These are phyloP conservation scores for Pseudoperonospora humuli DNA, from an alignment of 352 stramenopile species.

Conservation along the genomic window DNA sequence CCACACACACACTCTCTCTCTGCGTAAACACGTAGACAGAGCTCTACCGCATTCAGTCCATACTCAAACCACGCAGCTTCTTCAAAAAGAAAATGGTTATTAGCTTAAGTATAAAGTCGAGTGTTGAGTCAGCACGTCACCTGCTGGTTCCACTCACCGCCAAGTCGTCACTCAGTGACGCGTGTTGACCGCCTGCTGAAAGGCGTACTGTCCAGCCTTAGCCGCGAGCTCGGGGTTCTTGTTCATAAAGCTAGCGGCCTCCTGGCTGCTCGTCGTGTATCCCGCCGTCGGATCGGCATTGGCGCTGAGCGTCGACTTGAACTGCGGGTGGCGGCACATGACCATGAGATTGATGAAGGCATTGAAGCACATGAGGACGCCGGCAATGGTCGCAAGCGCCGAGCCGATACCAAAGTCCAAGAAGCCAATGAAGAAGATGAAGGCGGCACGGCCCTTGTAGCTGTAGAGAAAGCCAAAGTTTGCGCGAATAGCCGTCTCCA, in stretches of 20 bases:
- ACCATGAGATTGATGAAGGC: conserved; percentile 83
- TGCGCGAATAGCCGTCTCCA: conserved; percentile 71
- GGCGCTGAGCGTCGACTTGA: conserved; percentile 69
- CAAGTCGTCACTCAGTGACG: conserved; percentile 15
- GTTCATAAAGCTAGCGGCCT: conserved; percentile 73
- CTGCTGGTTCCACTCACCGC: not conserved
- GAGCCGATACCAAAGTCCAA: conserved; percentile 84
- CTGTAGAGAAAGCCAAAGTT: conserved; percentile 87
- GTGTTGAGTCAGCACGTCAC: conserved; percentile 5
- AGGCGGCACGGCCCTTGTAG: conserved; percentile 77
- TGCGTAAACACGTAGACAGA: too few relatives aligned
- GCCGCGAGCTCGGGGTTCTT: conserved; percentile 71
- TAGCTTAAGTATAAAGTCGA: conserved; percentile 23
- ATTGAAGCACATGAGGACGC: conserved; percentile 80
- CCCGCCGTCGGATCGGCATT: conserved; percentile 66
- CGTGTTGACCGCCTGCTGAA: conserved; percentile 41
- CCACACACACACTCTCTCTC: too few relatives aligned
- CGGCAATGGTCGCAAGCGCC: conserved; percentile 61
- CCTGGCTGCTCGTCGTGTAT: conserved; percentile 77
- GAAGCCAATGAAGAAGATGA: conserved; percentile 89
- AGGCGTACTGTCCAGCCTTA: conserved; percentile 73
- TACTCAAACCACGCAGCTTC: conserved; percentile 1
- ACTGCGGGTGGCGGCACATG: conserved; percentile 83
- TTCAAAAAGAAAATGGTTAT: conserved; percentile 16
- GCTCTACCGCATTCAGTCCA: not conserved